These are phyloP conservation scores for Suillus lakei DNA, from an alignment of 768 basidiomycete species.

Conservation along the genomic window DNA sequence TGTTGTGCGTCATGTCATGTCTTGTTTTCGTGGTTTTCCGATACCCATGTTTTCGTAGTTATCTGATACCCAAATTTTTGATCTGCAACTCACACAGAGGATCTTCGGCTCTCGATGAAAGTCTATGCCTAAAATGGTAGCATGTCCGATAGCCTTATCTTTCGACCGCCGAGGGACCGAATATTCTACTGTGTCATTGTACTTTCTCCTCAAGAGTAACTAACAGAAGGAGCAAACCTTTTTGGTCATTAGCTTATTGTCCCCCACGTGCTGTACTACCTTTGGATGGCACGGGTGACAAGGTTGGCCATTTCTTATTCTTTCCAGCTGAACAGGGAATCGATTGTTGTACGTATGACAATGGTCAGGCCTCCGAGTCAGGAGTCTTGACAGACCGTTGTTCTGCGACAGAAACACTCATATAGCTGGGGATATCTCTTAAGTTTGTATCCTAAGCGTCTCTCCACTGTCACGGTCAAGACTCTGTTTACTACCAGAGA, in stretches of 20 bases:
- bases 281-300: background rate
- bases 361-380: conserved; percentile 11
- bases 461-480: background rate
- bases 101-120: background rate
- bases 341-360: conserved; percentile 20
- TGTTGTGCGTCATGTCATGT: background rate
- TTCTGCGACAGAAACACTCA: conserved; percentile 7
- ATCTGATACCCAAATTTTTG: background rate
- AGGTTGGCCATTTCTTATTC: background rate
- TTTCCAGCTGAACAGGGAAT: background rate
- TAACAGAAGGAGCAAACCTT: background rate
- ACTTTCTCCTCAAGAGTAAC: background rate
- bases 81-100: background rate
- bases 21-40: background rate
- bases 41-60: conserved; percentile 2
- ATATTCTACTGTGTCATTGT: conserved; percentile 5
- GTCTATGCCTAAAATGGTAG: background rate
- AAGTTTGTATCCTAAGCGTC: conserved; percentile 1
- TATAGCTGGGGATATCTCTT: conserved; percentile 20
- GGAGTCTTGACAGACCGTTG: background rate
- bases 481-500: background rate
- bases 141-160: background rate
- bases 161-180: background rate
- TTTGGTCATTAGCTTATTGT: conserved; percentile 21
- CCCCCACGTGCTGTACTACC: background rate